Percentiles rank a stretch among this genome's conserved stretches.
Evolutionary conservation across 2,329 filamentous ascomycete genomes (phyloP).

Genomic region (Paecilomyces dactylethromorphus): DNA sequence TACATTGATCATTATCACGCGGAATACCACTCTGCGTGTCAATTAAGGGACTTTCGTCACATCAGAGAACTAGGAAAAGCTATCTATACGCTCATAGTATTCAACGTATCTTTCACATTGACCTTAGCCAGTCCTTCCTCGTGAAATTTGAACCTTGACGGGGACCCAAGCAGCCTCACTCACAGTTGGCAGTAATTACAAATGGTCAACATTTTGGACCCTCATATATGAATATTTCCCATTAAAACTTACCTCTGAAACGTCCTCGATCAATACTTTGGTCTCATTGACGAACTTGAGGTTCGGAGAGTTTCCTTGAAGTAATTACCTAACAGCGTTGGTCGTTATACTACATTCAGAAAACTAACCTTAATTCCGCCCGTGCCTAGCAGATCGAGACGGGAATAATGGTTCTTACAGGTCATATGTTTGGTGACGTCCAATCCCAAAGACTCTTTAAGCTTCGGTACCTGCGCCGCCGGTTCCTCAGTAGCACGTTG

Average conservation of each 20-base stretch:
- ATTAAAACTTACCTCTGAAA: constrained; percentile 18
- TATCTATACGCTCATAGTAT: neutral
- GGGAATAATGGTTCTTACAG: neutral
- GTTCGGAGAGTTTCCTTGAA: constrained; percentile 17
- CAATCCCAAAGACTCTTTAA: neutral
- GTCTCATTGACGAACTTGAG: constrained; percentile 23
- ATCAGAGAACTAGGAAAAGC: neutral
- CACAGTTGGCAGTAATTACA: constrained; percentile 17
- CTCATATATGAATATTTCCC: neutral
- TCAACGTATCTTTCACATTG: neutral
- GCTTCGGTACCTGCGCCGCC: neutral
- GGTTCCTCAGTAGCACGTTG: neutral
- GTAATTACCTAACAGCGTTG: neutral
- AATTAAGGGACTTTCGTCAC: neutral
- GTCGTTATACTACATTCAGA: neutral
- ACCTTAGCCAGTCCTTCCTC: constrained; percentile 2
- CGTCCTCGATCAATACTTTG: constrained; percentile 12
- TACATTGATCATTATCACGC: constrained; percentile 8
- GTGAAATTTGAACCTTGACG: constrained; percentile 13
- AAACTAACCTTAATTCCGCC: neutral
- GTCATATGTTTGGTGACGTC: neutral
- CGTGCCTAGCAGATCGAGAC: neutral
- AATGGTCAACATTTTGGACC: neutral
- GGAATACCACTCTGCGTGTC: neutral
- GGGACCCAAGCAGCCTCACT: constrained; percentile 21